Conservation (phyloP, 1,284 basidiomycete genomes). For the Cerrena zonata region DNA sequence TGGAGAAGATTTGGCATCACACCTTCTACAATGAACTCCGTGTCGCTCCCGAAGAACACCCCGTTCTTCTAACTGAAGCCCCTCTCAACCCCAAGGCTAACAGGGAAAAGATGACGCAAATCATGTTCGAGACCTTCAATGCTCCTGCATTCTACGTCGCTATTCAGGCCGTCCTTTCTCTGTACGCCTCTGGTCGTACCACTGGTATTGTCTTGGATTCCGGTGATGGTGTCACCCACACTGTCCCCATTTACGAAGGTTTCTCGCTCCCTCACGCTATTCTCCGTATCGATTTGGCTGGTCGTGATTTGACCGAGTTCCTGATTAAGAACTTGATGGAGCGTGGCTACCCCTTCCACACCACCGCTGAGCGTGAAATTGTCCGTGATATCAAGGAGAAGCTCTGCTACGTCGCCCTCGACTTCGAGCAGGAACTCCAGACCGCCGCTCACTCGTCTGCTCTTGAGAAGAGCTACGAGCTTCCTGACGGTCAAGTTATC, state of each 20-base stretch:
- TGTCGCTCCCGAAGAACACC: constrained; percentile 86
- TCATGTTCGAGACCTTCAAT: constrained; percentile 98
- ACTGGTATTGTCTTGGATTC: constrained; percentile 94
- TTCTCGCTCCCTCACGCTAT: constrained; percentile 94
- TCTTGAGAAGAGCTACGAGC: constrained; percentile 92
- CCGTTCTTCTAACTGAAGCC: constrained; percentile 89
- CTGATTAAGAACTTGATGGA: constrained; percentile 91
- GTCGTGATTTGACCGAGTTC: constrained; percentile 90
- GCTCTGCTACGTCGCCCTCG: constrained; percentile 93
- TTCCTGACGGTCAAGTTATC: constrained; percentile 95
- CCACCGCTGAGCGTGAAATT: constrained; percentile 90
- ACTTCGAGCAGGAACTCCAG: constrained; percentile 95
- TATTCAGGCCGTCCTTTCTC: constrained; percentile 88
- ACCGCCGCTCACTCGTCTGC: constrained; percentile 88
- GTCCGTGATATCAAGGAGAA: constrained; percentile 99
- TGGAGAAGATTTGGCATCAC: constrained; percentile 95
- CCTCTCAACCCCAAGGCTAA: constrained; percentile 90
- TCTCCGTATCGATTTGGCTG: constrained; percentile 89
- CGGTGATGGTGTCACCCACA: constrained; percentile 91
- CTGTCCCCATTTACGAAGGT: constrained; percentile 92
- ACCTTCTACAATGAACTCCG: constrained; percentile 86
- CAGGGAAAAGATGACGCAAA: constrained; percentile 95
- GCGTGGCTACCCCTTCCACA: constrained; percentile 93
- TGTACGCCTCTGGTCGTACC: constrained; percentile 88
- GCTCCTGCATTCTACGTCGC: constrained; percentile 89